phyloP scores from a whole-genome alignment of 1,284 basidiomycete species.

The Ceratobasidium sp. region DNA sequence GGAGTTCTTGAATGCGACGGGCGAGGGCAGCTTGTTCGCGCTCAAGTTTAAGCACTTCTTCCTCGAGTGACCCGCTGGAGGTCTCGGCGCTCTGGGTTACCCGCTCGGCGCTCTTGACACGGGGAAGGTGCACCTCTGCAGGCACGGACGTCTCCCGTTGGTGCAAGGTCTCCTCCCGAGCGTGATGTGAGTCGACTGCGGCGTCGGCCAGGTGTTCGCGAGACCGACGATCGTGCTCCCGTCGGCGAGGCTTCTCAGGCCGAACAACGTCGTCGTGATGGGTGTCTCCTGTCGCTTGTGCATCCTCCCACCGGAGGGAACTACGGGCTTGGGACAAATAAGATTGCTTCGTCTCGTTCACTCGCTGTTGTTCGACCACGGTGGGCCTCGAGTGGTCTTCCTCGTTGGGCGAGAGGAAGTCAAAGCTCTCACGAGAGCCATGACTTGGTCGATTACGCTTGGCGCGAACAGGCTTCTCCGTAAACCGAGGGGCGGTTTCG shows the following conservation, averaged over 20 bases:
- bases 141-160: neutral
- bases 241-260: constrained; percentile 26
- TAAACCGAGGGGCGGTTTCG: constrained; percentile 13
- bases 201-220: neutral
- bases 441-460: constrained; percentile 24
- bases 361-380: constrained; percentile 4
- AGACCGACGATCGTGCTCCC: constrained; percentile 4
- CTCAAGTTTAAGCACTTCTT: constrained; percentile 34
- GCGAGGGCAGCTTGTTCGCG: constrained; percentile 31
- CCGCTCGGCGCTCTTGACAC: constrained; percentile 15
- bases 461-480: constrained; percentile 23
- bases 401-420: neutral
- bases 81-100: constrained; percentile 18
- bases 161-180: neutral
- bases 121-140: constrained; percentile 9
- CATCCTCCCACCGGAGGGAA: neutral
- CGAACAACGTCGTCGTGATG: neutral
- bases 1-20: constrained; percentile 40
- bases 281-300: neutral
- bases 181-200: constrained; percentile 2
- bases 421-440: constrained; percentile 33
- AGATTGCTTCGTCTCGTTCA: neutral
- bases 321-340: constrained; percentile 5
- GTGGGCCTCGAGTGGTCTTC: neutral
- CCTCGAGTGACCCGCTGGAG: neutral